Evolutionary conservation across 1,284 basidiomycete species (phyloP).

Genomic region (Psilocybe mexicana): DNA sequence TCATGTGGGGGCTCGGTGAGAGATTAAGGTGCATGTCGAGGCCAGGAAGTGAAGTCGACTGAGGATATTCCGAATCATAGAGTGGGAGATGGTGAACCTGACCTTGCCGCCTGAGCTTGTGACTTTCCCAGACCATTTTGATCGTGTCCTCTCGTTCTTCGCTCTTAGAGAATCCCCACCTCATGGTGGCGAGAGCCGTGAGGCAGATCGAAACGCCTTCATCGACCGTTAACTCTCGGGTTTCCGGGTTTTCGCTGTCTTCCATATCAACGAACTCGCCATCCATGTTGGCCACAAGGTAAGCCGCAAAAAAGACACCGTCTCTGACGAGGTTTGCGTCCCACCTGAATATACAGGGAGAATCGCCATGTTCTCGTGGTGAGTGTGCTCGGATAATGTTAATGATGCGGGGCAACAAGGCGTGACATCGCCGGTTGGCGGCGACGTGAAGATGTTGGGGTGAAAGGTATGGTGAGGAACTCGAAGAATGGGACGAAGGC

Average conservation of each 20-base stretch:
- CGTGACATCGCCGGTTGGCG: slow-evolving; percentile 50
- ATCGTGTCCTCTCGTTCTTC: slow-evolving; percentile 69
- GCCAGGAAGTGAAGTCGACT: slow-evolving; percentile 12
- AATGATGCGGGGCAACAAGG: slow-evolving; percentile 57
- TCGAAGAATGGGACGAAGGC: slow-evolving; percentile 49
- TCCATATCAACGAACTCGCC: slow-evolving; percentile 43
- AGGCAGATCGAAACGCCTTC: slow-evolving; percentile 75
- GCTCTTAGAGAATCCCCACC: slow-evolving; percentile 77
- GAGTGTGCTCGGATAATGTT: slow-evolving; percentile 63
- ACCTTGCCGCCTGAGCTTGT: slow-evolving; percentile 34
- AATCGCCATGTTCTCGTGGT: slow-evolving; percentile 32
- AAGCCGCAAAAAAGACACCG: slow-evolving; percentile 78
- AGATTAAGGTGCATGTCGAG: slow-evolving; percentile 16
- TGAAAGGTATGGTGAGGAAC: slow-evolving; percentile 44
- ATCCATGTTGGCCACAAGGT: slow-evolving; percentile 60
- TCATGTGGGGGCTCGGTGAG: slow-evolving; percentile 13
- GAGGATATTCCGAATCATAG: slow-evolving; percentile 24
- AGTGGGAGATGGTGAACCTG: slow-evolving; percentile 23
- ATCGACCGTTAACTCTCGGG: slow-evolving; percentile 47
- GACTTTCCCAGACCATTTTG: slow-evolving; percentile 61
- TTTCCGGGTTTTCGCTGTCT: slow-evolving; percentile 50
- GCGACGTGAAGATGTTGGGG: slow-evolving; percentile 43
- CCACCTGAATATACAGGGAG: slow-evolving; percentile 68
- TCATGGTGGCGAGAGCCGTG: slow-evolving; percentile 72
- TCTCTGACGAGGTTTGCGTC: slow-evolving; percentile 82